Evolutionary conservation across 768 basidiomycete genomes (phyloP).

Genomic region (Mycena rebaudengoi): DNA sequence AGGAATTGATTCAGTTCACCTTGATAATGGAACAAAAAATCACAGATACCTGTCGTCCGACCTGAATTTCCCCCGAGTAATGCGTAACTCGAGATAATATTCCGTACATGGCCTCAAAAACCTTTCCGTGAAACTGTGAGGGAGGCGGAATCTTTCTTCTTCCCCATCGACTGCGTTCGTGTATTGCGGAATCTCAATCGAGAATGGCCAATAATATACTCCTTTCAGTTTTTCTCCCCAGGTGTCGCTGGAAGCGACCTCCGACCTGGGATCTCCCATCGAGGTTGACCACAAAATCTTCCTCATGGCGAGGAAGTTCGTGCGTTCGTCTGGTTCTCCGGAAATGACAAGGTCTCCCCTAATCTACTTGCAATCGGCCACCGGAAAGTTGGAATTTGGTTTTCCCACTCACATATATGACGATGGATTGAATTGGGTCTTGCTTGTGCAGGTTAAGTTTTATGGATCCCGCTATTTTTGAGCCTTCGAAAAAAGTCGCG

Average conservation of each 20-base stretch:
- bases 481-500: constrained; percentile 14
- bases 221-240: constrained; percentile 18
- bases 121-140: constrained; percentile 14
- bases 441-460: constrained; percentile 5
- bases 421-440: constrained; percentile 10
- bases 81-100: constrained; percentile 14
- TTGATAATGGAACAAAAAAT: neutral
- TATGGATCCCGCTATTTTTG: constrained; percentile 5
- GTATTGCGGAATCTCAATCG: constrained; percentile 4
- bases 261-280: constrained; percentile 17
- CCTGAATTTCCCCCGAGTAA: constrained; percentile 13
- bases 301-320: neutral
- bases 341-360: constrained; percentile 10
- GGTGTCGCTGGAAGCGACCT: neutral
- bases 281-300: constrained; percentile 1
- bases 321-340: constrained; percentile 4
- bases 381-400: neutral
- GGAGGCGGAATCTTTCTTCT: constrained; percentile 12
- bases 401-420: constrained; percentile 2
- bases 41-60: constrained; percentile 11
- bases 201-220: constrained; percentile 18
- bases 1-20: neutral
- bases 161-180: neutral
- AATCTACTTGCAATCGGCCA: neutral
- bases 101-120: neutral